phyloP scores from a whole-genome alignment of 2,329 filamentous ascomycete genomes.

The Diaporthe longicolla region DNA sequence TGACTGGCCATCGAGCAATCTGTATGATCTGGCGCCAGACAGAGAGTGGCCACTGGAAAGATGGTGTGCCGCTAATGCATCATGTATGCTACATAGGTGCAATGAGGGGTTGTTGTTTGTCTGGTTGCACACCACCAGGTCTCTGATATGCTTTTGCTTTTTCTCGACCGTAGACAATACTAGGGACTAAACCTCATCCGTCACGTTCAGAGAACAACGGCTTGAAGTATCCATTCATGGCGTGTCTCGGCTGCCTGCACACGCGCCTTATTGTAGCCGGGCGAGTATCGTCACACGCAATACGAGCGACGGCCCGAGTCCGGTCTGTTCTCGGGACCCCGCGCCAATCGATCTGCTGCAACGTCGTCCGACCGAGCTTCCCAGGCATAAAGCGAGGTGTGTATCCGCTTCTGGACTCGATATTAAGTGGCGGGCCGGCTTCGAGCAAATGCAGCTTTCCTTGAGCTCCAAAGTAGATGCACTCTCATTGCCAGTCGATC shows the following conservation, averaged over 20 bases:
- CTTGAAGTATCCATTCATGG: not conserved
- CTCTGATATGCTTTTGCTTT: not conserved
- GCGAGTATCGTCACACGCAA: constrained; percentile 6
- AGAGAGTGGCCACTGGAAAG: not conserved
- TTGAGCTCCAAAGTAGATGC: not conserved
- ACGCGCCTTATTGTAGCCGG: constrained; percentile 5
- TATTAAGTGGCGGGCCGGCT: not conserved
- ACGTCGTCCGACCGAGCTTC: not conserved
- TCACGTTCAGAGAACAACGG: not conserved
- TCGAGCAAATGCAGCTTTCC: constrained; percentile 28
- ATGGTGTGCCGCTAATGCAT: not conserved
- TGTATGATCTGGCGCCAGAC: not conserved
- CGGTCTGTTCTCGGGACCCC: not conserved
- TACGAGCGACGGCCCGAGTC: constrained; percentile 25
- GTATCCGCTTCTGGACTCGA: not conserved
- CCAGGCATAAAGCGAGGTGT: not conserved
- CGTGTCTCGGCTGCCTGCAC: constrained; percentile 22
- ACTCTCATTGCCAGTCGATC: not conserved
- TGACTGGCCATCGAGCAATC: not conserved
- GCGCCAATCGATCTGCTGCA: constrained; percentile 22
- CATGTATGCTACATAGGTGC: not conserved
- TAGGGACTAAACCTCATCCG: not conserved
- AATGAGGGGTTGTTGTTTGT: not conserved
- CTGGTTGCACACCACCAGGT: not conserved
- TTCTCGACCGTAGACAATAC: not conserved